These are phyloP conservation scores for Leptoxyphium fumago DNA, from an alignment of 2,329 filamentous ascomycete species.

Conservation along the genomic window DNA sequence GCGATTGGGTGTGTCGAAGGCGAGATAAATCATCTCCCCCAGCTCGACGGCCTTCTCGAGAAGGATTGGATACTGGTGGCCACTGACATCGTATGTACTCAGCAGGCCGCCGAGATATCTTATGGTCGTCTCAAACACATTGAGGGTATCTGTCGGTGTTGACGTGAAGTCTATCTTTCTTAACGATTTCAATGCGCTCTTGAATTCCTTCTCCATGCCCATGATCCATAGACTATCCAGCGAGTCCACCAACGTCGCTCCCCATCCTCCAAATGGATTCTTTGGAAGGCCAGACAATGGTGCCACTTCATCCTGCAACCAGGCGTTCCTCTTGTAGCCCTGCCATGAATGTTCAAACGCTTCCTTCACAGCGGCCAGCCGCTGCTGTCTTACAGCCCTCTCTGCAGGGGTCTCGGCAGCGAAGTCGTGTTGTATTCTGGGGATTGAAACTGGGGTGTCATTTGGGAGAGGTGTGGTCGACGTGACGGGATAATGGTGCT, in stretches of 20 bases:
- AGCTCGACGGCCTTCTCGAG: slow-evolving; percentile 49
- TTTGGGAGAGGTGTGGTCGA: slow-evolving; percentile 61
- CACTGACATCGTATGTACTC: slow-evolving; percentile 54
- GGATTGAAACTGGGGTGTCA: slow-evolving; percentile 52
- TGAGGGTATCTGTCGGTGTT: slow-evolving; percentile 37
- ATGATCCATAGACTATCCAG: slow-evolving; percentile 64
- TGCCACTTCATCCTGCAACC: slow-evolving; percentile 71
- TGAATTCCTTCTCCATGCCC: slow-evolving; percentile 50
- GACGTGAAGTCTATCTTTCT: slow-evolving; percentile 46
- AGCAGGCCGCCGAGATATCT: slow-evolving; percentile 56
- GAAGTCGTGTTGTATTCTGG: slow-evolving; percentile 62
- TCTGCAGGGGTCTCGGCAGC: slow-evolving; percentile 44
- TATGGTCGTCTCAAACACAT: slow-evolving; percentile 58
- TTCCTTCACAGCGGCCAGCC: slow-evolving; percentile 51
- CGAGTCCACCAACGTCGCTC: slow-evolving; percentile 71
- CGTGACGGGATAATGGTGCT: slow-evolving; percentile 50
- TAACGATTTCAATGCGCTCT: slow-evolving; percentile 44
- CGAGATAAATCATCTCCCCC: slow-evolving; percentile 48
- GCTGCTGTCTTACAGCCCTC: slow-evolving; percentile 47
- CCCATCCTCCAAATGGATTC: slow-evolving; percentile 84
- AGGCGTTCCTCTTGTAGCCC: slow-evolving; percentile 67
- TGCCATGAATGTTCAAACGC: slow-evolving; percentile 69
- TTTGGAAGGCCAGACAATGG: slow-evolving; percentile 48
- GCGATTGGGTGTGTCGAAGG: slow-evolving; percentile 54
- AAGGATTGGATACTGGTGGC: slow-evolving; percentile 34